Conservation (phyloP, 306 rosid species). For the Quercus alba region DNA sequence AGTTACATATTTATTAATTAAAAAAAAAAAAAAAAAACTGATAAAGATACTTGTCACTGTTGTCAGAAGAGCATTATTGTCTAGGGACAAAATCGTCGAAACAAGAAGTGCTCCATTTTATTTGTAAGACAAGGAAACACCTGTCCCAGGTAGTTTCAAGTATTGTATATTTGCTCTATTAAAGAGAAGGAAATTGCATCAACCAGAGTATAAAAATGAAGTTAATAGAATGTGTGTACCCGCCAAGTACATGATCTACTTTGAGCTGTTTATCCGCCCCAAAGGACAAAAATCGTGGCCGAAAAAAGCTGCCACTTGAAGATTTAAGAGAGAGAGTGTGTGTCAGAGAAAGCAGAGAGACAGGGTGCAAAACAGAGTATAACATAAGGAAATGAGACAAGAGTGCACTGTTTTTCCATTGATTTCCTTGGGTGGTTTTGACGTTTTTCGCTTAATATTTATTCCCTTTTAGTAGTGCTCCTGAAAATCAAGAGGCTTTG, state of each 20-base stretch:
- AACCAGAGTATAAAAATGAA: background rate
- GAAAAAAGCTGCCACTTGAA: constrained; percentile 17
- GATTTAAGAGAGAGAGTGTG: constrained; percentile 3
- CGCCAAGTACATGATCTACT: constrained; percentile 29
- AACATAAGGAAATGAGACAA: background rate
- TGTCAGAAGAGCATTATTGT: background rate
- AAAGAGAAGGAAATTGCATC: too few species aligned
- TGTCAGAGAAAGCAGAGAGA: background rate
- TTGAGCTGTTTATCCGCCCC: constrained; percentile 2
- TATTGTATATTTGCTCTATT: too few species aligned
- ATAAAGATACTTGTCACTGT: too few species aligned
- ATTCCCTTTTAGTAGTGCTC: background rate
- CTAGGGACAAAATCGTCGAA: background rate
- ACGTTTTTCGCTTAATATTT: background rate
- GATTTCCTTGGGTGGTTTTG: background rate
- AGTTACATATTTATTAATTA: too few species aligned
- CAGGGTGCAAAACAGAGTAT: background rate
- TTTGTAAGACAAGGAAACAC: background rate
- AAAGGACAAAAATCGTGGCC: background rate
- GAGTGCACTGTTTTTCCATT: constrained; percentile 14
- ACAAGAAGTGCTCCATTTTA: background rate
- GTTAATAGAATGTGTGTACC: constrained; percentile 9
- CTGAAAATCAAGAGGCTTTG: background rate
- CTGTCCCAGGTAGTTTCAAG: background rate
- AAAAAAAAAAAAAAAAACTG: too few species aligned